Evolutionary conservation across 768 basidiomycete genomes (phyloP), one percentile per base, ranked within the genome.

Genomic region (Leucocoprinus sp.): DNA sequence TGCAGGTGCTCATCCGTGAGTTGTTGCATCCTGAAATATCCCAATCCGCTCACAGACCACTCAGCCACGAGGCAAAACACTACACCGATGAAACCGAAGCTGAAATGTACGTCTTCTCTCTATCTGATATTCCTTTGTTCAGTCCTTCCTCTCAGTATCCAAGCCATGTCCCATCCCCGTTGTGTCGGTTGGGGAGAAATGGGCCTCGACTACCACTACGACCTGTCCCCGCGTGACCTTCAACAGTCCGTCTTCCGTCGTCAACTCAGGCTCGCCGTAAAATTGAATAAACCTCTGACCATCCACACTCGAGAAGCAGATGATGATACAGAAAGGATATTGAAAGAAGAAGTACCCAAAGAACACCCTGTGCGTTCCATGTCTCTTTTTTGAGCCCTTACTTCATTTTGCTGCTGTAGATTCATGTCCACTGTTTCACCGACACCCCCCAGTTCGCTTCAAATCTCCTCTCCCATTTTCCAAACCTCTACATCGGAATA

Each of bases 121-220:
- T 7, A 4, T 26, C 14, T 21, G 27, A 42, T 12, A 14, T n/a
- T 24, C 11, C 15, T 2, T 9, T 17, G 4, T 34, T 18, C 37
- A 44, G 5, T 50, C 29, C 14, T 23, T 27, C 17, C 33, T 5
- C 34, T 1, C 54, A 88, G 84, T 22, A 49, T 86, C 40, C 78
- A 80, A 56, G 87, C 87, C 2, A 85, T 89, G 77, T 36, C 67
- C 0, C 88, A 91, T 54, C 84, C 86, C 1, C 77, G 82, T 8
- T 90, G 87, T 55, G 87, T 92, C 5, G 86, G 87, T 2, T 85
- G 84, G 81, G 90, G 90, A 0, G 90, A 93, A 56, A 91, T 91
- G 45, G 88, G 90, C 0, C 72, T 89, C 9, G 89, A 92, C 50
- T 90, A 87, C 54, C 85, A 90, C 59, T 88, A 91, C 60, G 78